Base-by-base conservation (phyloP, 148 eudicot species). In the Rhododendron molle region DNA sequence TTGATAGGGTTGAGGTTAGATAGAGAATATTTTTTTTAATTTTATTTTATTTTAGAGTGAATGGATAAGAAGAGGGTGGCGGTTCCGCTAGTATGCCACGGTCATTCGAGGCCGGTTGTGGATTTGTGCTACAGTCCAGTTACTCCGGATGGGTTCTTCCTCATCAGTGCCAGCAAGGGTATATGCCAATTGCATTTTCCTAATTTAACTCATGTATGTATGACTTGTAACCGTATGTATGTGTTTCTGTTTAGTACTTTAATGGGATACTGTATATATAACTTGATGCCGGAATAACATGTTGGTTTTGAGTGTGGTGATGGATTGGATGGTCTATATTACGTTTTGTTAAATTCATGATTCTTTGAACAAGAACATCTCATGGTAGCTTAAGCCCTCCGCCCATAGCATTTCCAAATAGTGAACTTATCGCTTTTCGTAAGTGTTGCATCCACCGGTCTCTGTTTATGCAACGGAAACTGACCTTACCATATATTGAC, bases 151-250 rank as follows among this genome's bases (percentile, higher is more conserved):
- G 98, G 98, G 8, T 95, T 80, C 87, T 95, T 95, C 71, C 93
- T 95, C 84, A 93, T 95, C 83, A 95, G 98, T 89, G 98, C 98
- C 82, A 95, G 98, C 93, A 95, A 95, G 89, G 98, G 98, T 56
- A 56, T 95, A 91, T 81, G 72, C 54, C 16, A 34, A 40, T 58
- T 81, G 50, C 7, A 28, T 81, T 32, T 21, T 56, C 56, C 14
- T 81, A 16, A 14, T 38, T 81, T 60, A 20, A 8, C 21, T 20
- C 50, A 6, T 81, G 3, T 21, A 32, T 32, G 10, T 65, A 18
- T 52, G 18, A 56, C 4, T 8, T 54, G 56, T 81, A 18, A 30
- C 23, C 1, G 16, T 28, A 2, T 26, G 30, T 69, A 28, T 69
- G 74, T 72, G 15, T 72, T 36, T 36, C 40, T 30, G 5, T 72